A percentile compares a stretch with the other conserved stretches of the same genome.
Conservation (phyloP, 2,329 filamentous ascomycete genomes). For the Escovopsis sp. region DNA sequence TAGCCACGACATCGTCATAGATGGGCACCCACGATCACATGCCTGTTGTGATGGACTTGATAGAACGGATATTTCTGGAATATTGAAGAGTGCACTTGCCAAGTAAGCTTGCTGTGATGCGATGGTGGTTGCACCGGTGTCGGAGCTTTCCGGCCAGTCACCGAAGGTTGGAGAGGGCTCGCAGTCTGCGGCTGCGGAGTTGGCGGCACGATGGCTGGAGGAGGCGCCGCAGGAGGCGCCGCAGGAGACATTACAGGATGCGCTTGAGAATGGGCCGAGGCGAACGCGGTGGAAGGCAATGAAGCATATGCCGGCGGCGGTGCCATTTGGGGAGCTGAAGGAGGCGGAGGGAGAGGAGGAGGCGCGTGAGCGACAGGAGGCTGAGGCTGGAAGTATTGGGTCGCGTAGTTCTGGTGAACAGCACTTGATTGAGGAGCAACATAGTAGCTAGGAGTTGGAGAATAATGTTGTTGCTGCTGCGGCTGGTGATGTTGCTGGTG, state of each 20-base stretch:
- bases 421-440: background rate
- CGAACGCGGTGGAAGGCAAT: background rate
- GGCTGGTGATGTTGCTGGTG: background rate
- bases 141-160: background rate
- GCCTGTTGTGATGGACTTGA: slow-evolving; percentile 45
- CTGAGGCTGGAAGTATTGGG: slow-evolving; percentile 11
- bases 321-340: slow-evolving; percentile 3
- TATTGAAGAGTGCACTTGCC: slow-evolving; percentile 24
- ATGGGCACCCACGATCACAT: slow-evolving; percentile 9
- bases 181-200: slow-evolving; percentile 6
- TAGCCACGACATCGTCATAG: slow-evolving; percentile 4
- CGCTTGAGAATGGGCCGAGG: slow-evolving; percentile 3
- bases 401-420: background rate
- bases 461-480: slow-evolving; percentile 5
- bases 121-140: background rate
- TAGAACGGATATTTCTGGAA: slow-evolving; percentile 43
- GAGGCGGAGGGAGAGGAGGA: background rate
- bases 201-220: slow-evolving; percentile 1
- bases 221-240: background rate
- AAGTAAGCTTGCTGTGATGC: slow-evolving; percentile 13
- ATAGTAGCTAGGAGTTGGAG: background rate
- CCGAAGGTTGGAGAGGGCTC: no score
- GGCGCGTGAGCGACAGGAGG: background rate
- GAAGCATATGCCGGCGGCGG: no score
- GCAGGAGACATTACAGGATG: background rate